Evolutionary conservation across 192 early-diverging fungal genomes (phyloP).

Genomic region (Coemansia sp.): DNA sequence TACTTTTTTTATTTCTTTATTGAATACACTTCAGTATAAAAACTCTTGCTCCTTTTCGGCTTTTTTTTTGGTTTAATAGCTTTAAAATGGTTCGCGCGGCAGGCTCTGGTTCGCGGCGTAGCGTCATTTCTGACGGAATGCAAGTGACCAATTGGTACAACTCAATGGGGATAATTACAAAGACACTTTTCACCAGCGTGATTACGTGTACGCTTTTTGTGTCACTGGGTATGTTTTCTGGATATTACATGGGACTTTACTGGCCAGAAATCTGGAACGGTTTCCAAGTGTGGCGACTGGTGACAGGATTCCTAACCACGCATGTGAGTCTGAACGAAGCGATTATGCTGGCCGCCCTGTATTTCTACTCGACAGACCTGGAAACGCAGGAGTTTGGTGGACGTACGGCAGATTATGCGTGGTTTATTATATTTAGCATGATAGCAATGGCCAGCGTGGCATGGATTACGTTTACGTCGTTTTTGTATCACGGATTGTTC

Average conservation of each 20-base stretch:
- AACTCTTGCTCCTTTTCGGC: no score
- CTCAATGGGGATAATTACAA: neutral
- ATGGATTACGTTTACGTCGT: constrained; percentile 25
- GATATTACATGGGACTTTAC: constrained; percentile 50
- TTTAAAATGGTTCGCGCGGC: constrained; percentile 7
- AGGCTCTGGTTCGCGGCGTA: neutral
- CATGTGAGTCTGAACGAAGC: constrained; percentile 59
- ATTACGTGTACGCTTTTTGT: constrained; percentile 13
- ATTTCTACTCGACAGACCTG: constrained; percentile 67
- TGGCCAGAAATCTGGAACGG: constrained; percentile 57
- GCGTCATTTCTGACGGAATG: constrained; percentile 3
- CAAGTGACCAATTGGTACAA: neutral
- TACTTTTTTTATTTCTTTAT: no score
- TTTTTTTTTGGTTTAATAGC: no score
- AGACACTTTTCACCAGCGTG: neutral
- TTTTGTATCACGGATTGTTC: constrained; percentile 57
- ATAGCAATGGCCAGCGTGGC: constrained; percentile 15
- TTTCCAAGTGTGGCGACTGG: constrained; percentile 77
- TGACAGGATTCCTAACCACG: constrained; percentile 66
- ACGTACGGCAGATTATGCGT: constrained; percentile 77
- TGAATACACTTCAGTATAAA: no score
- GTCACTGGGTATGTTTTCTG: constrained; percentile 13
- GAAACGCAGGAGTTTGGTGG: constrained; percentile 67
- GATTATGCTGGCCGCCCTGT: constrained; percentile 74
- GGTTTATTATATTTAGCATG: constrained; percentile 66